Conservation (phyloP, 1,284 basidiomycete genomes). For the Termitomyces sp. region DNA sequence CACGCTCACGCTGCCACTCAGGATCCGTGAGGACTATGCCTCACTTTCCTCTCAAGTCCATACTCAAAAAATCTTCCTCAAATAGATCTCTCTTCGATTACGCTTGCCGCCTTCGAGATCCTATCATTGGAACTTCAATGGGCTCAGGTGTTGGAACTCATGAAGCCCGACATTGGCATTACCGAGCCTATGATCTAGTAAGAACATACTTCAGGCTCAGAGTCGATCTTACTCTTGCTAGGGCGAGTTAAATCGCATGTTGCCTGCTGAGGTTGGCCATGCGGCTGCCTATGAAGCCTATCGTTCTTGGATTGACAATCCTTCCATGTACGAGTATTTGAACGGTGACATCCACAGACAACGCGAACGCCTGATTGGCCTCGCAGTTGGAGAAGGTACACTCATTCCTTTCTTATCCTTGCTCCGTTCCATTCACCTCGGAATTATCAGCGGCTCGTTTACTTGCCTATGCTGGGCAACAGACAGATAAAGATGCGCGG, state of each 20-base stretch:
- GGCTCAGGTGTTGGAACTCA: slow-evolving; percentile 43
- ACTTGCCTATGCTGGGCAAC: slow-evolving; percentile 38
- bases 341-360: slow-evolving; percentile 49
- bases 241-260: slow-evolving; percentile 41
- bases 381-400: slow-evolving; percentile 59
- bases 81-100: slow-evolving; percentile 51
- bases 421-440: background rate
- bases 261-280: slow-evolving; percentile 53
- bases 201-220: slow-evolving; percentile 16
- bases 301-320: slow-evolving; percentile 56
- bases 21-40: slow-evolving; percentile 45
- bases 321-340: slow-evolving; percentile 46
- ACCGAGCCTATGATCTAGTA: slow-evolving; percentile 52
- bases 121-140: slow-evolving; percentile 22
- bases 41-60: slow-evolving; percentile 16
- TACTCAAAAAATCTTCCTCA: slow-evolving; percentile 14
- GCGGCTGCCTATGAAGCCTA: slow-evolving; percentile 69
- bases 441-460: slow-evolving; percentile 34
- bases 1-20: slow-evolving; percentile 50
- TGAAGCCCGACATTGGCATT: slow-evolving; percentile 56
- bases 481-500: slow-evolving; percentile 38
- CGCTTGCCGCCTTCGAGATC: slow-evolving; percentile 44
- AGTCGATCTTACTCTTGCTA: slow-evolving; percentile 17
- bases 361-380: slow-evolving; percentile 54
- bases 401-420: slow-evolving; percentile 1